Evolutionary conservation across 768 basidiomycete genomes (phyloP), one percentile per base, ranked within the genome.

Genomic region (Amanita exitialis): DNA sequence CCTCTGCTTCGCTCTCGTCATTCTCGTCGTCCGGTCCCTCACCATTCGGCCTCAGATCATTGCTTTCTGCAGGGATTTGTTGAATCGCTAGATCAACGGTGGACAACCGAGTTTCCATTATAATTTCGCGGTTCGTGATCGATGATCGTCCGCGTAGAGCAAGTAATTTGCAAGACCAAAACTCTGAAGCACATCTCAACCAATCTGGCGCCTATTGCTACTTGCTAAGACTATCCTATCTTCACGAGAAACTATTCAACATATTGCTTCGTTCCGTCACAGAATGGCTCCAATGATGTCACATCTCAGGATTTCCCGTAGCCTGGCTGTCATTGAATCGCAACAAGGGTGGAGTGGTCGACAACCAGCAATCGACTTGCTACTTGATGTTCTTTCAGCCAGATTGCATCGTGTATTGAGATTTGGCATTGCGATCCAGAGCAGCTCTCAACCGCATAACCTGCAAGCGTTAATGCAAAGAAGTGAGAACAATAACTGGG

Each of bases 361-460:
- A 39, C 38, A 10, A 41, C 10, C 37, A 38, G 18, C 38, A 13
- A 18, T 20, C 20, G 9, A 12, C 13, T 28, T 15, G 15, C 30
- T 6, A 2, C 21, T 15, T 28, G 43, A 4, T 13, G 2, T 30
- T n/a, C n/a, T 4, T 9, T 44, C 27, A 44, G 4, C 43, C 27
- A 10, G 15, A n/a, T 16, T 28, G 43, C 43, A 18, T 44, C 10
- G 23, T 10, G 15, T 43, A 36, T 25, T 51, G 50, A 9, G 50
- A 51, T 56, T 71, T 75, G 21, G 71, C 69, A 54, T 72, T 77
- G 54, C 74, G 69, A 60, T 86, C 81, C 54, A 86, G 63, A 10
- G 78, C 71, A 1, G 85, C 85, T 54, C 81, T 74, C 53, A 90
- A 64, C 51, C 87, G 75, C 49, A 82, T 69, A 4, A 84, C 87